Conservation (phyloP, 106 monocot genomes). For the Apostasia ramifera region DNA sequence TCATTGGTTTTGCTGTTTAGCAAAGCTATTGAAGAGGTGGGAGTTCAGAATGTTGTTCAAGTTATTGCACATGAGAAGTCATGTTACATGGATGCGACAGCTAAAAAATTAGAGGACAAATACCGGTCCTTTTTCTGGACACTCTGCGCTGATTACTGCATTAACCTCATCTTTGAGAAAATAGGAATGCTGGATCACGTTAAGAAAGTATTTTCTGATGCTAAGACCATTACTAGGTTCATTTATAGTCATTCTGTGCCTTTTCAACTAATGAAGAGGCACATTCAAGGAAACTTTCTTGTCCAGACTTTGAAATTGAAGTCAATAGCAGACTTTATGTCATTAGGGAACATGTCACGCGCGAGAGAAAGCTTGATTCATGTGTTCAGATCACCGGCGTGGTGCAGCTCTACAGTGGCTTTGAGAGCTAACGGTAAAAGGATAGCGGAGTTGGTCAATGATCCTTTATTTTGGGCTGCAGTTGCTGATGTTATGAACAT, state of each 20-base stretch:
- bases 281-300: slow-evolving; percentile 37
- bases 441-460: slow-evolving; percentile 34
- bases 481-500: slow-evolving; percentile 44
- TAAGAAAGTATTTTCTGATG: slow-evolving; percentile 28
- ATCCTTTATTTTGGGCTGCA: slow-evolving; percentile 54
- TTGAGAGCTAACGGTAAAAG: slow-evolving; percentile 30
- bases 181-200: slow-evolving; percentile 48
- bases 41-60: slow-evolving; percentile 56
- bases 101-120: slow-evolving; percentile 46
- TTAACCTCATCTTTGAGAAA: slow-evolving; percentile 59
- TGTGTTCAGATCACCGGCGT: slow-evolving; percentile 49
- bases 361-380: slow-evolving; percentile 45
- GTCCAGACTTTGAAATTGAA: slow-evolving; percentile 35
- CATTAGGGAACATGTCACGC: slow-evolving; percentile 43
- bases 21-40: slow-evolving; percentile 55
- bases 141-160: slow-evolving; percentile 57
- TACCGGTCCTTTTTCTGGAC: slow-evolving; percentile 47
- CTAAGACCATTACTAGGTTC: slow-evolving; percentile 49
- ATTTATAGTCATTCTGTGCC: slow-evolving; percentile 50
- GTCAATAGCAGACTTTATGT: slow-evolving; percentile 39
- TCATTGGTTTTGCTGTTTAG: slow-evolving; percentile 35
- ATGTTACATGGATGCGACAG: slow-evolving; percentile 48
- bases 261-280: slow-evolving; percentile 36
- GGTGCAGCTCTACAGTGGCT: slow-evolving; percentile 38
- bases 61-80: slow-evolving; percentile 48